These are phyloP conservation scores for Arthromyces matolae DNA, from an alignment of 768 basidiomycete genomes.

Conservation along the genomic window DNA sequence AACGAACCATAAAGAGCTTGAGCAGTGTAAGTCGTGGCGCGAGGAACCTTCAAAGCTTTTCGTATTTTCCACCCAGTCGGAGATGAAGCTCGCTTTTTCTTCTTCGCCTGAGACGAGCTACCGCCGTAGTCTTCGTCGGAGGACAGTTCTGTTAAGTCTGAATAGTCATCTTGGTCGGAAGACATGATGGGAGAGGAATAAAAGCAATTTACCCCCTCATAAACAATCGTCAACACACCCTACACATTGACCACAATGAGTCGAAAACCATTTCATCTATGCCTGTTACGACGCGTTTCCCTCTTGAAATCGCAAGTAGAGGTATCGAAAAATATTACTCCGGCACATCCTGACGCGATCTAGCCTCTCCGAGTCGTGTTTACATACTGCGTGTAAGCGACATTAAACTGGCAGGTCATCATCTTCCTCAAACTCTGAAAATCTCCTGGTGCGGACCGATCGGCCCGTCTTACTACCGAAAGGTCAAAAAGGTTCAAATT, in stretches of 20 bases:
- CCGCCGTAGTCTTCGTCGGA: conserved; percentile 17
- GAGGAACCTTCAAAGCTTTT: conserved; percentile 50
- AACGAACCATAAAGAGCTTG: conserved; percentile 54
- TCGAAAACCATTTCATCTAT: too few species aligned
- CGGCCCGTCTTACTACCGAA: too few species aligned
- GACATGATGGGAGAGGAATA: conserved; percentile 6
- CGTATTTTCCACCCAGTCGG: conserved; percentile 26
- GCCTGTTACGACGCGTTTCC: too few species aligned
- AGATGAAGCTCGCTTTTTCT: conserved; percentile 9
- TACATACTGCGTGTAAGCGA: too few species aligned
- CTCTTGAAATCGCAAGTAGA: too few species aligned
- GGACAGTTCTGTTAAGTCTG: conserved; percentile 31
- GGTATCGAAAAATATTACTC: too few species aligned
- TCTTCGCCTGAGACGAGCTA: conserved; percentile 10
- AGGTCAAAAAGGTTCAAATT: too few species aligned
- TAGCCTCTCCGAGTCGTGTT: too few species aligned
- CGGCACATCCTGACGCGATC: too few species aligned
- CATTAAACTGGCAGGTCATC: too few species aligned
- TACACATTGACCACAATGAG: too few species aligned
- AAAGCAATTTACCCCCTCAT: background rate
- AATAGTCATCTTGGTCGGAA: conserved; percentile 27
- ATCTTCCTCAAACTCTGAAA: too few species aligned
- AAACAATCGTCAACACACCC: conserved; percentile 12
- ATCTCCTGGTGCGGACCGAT: background rate
- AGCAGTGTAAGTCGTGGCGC: conserved; percentile 62